phyloP scores from a whole-genome alignment of 192 early-diverging fungal species.

The Ambispora gerdemannii region DNA sequence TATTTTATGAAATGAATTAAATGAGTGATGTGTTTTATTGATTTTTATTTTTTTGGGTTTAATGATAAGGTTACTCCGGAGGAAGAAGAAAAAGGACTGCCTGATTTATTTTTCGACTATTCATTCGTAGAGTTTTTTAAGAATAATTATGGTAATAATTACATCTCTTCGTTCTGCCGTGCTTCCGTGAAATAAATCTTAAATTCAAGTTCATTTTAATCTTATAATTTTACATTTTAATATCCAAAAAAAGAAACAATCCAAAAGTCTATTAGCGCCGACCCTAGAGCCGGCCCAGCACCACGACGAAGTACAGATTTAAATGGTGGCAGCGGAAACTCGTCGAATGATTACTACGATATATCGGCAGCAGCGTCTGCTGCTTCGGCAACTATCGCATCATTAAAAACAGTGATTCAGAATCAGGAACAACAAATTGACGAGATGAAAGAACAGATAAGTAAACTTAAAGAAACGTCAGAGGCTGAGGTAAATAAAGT shows the following conservation, averaged over 20 bases:
- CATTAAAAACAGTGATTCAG: slow-evolving; percentile 19
- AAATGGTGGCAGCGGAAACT: slow-evolving; percentile 21
- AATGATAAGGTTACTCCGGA: slow-evolving; percentile 50
- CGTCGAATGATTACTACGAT: slow-evolving; percentile 30
- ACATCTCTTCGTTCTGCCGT: no score
- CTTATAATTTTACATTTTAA: slow-evolving; percentile 20
- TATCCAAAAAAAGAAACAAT: slow-evolving; percentile 33
- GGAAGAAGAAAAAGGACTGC: slow-evolving; percentile 57
- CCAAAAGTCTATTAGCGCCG: slow-evolving; percentile 43
- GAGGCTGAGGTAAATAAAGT: background rate
- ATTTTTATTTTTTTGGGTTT: background rate
- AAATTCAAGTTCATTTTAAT: slow-evolving; percentile 37
- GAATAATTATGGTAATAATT: slow-evolving; percentile 75
- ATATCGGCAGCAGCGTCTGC: no score
- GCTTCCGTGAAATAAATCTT: slow-evolving; percentile 32
- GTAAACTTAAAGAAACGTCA: slow-evolving; percentile 3
- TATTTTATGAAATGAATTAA: no score
- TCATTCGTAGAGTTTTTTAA: slow-evolving; percentile 85
- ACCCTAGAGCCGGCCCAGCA: slow-evolving; percentile 27
- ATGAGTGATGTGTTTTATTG: no score
- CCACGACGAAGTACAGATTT: background rate
- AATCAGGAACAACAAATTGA: slow-evolving; percentile 27
- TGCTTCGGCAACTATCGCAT: slow-evolving; percentile 8
- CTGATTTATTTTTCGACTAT: slow-evolving; percentile 77
- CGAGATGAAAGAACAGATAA: slow-evolving; percentile 27